phyloP scores from a whole-genome alignment of 371 early-diverging fungal species.

The Funneliformis caledonium region DNA sequence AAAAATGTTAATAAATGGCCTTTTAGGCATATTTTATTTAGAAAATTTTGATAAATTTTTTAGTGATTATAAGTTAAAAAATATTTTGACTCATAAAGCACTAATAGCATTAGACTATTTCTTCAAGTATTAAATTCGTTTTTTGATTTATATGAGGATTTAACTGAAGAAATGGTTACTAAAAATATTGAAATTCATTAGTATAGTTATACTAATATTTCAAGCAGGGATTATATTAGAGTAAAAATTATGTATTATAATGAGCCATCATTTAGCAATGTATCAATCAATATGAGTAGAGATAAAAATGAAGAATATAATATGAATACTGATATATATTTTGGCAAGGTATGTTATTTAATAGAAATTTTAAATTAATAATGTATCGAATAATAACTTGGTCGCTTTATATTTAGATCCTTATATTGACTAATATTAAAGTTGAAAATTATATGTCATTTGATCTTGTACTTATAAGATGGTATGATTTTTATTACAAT shows the following conservation, averaged over 20 bases:
- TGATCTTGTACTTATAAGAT: slow-evolving; percentile 1
- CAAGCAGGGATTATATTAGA: background rate
- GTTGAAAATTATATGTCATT: slow-evolving; percentile 12
- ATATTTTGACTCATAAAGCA: background rate
- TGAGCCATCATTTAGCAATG: no score
- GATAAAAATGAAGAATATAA: no score
- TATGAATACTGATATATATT: background rate
- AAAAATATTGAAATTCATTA: background rate
- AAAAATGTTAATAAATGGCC: background rate
- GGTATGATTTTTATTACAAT: slow-evolving; percentile 20
- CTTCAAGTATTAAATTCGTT: background rate
- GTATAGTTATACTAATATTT: background rate
- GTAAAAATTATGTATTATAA: background rate
- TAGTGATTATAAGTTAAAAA: background rate
- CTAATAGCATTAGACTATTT: background rate
- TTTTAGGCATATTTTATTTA: background rate
- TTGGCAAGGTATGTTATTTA: slow-evolving; percentile 7
- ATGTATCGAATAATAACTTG: no score
- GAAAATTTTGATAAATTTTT: background rate
- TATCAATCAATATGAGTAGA: no score
- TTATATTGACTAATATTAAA: background rate
- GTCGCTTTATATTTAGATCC: background rate
- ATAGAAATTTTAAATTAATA: no score
- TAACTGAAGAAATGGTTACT: background rate
- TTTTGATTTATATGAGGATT: background rate